Conservation (phyloP, 2,329 filamentous ascomycete species). For the Aspergillus fijiensis region DNA sequence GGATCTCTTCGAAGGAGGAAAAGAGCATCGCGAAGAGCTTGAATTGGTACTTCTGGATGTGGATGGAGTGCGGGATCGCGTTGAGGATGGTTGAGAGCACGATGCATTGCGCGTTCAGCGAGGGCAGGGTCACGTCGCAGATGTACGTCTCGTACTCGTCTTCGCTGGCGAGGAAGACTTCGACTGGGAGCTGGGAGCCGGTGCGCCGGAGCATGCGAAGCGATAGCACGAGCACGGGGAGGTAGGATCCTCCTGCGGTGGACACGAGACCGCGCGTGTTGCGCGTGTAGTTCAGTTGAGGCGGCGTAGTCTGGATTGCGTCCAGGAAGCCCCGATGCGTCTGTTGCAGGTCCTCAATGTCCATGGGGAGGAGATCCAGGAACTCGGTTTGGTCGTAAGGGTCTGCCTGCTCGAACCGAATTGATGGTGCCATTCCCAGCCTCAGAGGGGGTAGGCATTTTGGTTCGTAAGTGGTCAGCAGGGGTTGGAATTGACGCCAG, state of each 20-base stretch:
- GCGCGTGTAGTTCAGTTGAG: slow-evolving; percentile 34
- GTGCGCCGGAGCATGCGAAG: slow-evolving; percentile 48
- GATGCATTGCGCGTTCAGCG: slow-evolving; percentile 45
- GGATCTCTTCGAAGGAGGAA: slow-evolving; percentile 50
- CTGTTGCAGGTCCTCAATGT: slow-evolving; percentile 34
- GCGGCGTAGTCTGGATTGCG: slow-evolving; percentile 27
- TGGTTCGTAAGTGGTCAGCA: slow-evolving; percentile 34
- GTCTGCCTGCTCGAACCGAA: slow-evolving; percentile 29
- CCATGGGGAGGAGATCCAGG: slow-evolving; percentile 29
- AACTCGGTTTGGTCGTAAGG: slow-evolving; percentile 32
- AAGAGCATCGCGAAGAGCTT: slow-evolving; percentile 52
- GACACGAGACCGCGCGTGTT: slow-evolving; percentile 48
- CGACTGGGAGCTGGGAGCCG: slow-evolving; percentile 46
- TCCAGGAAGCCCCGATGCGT: slow-evolving; percentile 38
- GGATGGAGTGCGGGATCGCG: slow-evolving; percentile 25
- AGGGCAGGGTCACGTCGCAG: slow-evolving; percentile 45
- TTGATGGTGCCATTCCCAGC: slow-evolving; percentile 25
- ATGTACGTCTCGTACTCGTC: slow-evolving; percentile 44
- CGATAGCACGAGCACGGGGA: slow-evolving; percentile 46
- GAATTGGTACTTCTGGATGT: slow-evolving; percentile 48
- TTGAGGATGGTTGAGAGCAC: slow-evolving; percentile 46
- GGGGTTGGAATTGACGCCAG: slow-evolving; percentile 35
- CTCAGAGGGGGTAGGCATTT: slow-evolving; percentile 30
- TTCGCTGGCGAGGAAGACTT: slow-evolving; percentile 47
- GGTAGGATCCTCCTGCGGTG: slow-evolving; percentile 45